phyloP scores from a whole-genome alignment of 768 basidiomycete species.

The Auricularia sp. region DNA sequence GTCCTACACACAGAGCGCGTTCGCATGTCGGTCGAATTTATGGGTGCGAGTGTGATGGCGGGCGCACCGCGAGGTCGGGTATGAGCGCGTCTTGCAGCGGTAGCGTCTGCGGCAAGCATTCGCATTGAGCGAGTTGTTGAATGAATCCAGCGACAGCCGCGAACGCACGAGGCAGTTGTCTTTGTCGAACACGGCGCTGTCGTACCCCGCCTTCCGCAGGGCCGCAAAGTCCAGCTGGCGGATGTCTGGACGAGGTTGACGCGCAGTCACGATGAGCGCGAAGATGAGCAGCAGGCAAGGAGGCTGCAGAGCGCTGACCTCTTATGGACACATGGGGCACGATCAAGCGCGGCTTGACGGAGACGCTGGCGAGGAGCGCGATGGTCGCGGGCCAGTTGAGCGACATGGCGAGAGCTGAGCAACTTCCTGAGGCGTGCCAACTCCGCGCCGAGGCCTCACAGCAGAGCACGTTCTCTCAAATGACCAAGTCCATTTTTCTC shows the following conservation, averaged over 20 bases:
- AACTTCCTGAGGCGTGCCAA: too few species aligned
- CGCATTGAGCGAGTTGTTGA: too few species aligned
- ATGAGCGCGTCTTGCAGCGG: constrained; percentile 69
- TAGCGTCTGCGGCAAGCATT: constrained; percentile 58
- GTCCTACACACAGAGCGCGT: constrained; percentile 29
- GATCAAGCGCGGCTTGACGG: background rate
- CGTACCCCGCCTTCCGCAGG: constrained; percentile 65
- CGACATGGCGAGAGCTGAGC: background rate
- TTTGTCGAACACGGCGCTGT: constrained; percentile 92
- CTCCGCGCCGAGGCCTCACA: too few species aligned
- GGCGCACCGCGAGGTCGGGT: constrained; percentile 44
- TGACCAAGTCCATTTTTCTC: too few species aligned
- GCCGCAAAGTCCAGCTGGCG: constrained; percentile 71
- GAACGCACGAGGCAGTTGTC: constrained; percentile 83
- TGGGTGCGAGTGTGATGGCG: background rate
- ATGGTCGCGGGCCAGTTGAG: background rate
- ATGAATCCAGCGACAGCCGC: too few species aligned
- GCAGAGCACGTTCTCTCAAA: too few species aligned
- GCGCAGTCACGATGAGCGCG: background rate
- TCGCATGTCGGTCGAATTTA: background rate
- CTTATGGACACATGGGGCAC: background rate
- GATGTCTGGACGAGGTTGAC: constrained; percentile 42
- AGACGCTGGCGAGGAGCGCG: background rate
- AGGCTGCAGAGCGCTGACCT: background rate
- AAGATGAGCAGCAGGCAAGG: background rate